Conservation (phyloP, 345 rosid species). For the Firmiana major region DNA sequence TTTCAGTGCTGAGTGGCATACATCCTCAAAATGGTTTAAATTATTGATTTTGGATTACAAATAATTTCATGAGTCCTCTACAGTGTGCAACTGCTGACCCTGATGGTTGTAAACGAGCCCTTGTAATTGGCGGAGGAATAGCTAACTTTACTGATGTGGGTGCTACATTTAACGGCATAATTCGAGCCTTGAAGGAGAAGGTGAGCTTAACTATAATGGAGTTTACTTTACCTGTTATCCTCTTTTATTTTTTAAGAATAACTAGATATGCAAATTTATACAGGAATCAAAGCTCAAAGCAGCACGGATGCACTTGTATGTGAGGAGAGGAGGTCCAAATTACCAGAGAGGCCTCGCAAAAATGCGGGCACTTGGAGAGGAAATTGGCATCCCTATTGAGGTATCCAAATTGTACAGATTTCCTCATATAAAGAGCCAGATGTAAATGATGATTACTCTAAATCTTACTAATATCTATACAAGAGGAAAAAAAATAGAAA, state of each 20-base stretch:
- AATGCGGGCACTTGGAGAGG: conserved; percentile 65
- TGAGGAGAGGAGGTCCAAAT: conserved; percentile 80
- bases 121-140: conserved; percentile 93
- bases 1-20: background rate
- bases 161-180: conserved; percentile 93
- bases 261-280: background rate
- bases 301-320: conserved; percentile 55
- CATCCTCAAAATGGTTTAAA: background rate
- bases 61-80: conserved; percentile 5
- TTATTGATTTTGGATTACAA: background rate
- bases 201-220: conserved; percentile 25
- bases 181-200: conserved; percentile 90
- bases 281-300: conserved; percentile 81
- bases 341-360: conserved; percentile 89
- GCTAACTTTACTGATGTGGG: conserved; percentile 98
- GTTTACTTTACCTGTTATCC: background rate
- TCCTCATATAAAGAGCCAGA: too few species aligned
- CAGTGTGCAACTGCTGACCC: conserved; percentile 93
- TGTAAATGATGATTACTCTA: background rate
- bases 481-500: background rate
- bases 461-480: background rate
- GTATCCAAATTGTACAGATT: conserved; percentile 25
- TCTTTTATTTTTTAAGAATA: background rate
- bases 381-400: conserved; percentile 89
- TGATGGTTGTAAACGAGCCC: conserved; percentile 82